phyloP scores from a whole-genome alignment of 768 basidiomycete species.

The Mycena chlorophos region DNA sequence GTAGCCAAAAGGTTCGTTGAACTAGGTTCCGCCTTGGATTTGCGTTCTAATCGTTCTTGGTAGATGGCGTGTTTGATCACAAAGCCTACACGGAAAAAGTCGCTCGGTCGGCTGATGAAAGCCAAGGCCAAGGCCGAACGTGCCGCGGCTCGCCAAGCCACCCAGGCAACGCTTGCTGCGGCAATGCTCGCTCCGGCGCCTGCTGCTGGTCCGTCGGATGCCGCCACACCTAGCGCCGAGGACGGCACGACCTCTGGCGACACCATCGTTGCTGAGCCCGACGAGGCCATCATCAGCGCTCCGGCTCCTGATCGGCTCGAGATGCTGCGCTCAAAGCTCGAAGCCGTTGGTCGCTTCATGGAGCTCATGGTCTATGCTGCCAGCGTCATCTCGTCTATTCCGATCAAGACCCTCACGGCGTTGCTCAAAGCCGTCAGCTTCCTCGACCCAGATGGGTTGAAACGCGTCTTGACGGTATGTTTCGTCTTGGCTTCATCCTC shows the following conservation, averaged over 20 bases:
- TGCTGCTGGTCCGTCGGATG: slow-evolving; percentile 28
- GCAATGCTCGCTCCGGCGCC: slow-evolving; percentile 27
- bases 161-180: slow-evolving; percentile 31
- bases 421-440: slow-evolving; percentile 91
- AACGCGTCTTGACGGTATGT: slow-evolving; percentile 74
- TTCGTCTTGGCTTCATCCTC: slow-evolving; percentile 4
- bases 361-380: slow-evolving; percentile 95
- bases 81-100: slow-evolving; percentile 88
- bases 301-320: slow-evolving; percentile 64
- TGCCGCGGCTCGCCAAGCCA: slow-evolving; percentile 63
- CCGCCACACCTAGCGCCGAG: slow-evolving; percentile 26
- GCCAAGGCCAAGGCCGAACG: slow-evolving; percentile 83
- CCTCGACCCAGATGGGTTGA: slow-evolving; percentile 73
- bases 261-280: slow-evolving; percentile 40
- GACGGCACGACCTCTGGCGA: slow-evolving; percentile 25
- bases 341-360: slow-evolving; percentile 84
- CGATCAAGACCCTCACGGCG: slow-evolving; percentile 86
- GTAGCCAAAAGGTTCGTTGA: slow-evolving; percentile 74
- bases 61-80: slow-evolving; percentile 97
- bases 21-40: not conserved
- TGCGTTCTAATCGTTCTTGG: slow-evolving; percentile 8
- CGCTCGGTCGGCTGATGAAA: slow-evolving; percentile 71
- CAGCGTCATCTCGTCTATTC: slow-evolving; percentile 83
- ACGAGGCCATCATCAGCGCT: slow-evolving; percentile 38
- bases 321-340: slow-evolving; percentile 69